Evolutionary conservation across 352 stramenopile genomes (phyloP).

Genomic region (Phytophthora foliorum): DNA sequence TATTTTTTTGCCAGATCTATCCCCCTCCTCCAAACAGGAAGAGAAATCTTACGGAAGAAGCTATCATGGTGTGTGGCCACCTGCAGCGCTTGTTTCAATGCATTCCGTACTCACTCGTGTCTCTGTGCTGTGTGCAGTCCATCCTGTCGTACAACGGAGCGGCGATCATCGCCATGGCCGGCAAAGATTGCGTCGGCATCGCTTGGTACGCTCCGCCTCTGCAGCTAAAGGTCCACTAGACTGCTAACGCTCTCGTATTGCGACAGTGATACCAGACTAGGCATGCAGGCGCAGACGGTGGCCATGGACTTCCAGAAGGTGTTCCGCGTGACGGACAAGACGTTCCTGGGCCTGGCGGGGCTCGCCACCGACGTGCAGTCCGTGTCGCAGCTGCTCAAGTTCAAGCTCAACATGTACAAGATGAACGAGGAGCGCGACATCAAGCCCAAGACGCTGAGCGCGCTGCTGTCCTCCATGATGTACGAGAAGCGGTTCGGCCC

Average conservation of each 20-base stretch:
- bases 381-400: constrained; percentile 95
- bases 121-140: constrained; percentile 45
- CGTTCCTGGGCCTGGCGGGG: constrained; percentile 97
- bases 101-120: background rate
- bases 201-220: constrained; percentile 72
- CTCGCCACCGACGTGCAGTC: constrained; percentile 99
- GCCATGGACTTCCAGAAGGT: constrained; percentile 99
- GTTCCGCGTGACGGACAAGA: constrained; percentile 97
- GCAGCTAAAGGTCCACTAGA: background rate
- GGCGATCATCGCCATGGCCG: constrained; percentile 99
- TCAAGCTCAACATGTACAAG: constrained; percentile 98
- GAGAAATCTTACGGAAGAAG: constrained; percentile 41
- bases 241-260: constrained; percentile 13
- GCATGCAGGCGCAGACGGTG: constrained; percentile 97
- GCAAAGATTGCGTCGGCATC: constrained; percentile 99
- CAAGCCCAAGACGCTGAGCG: constrained; percentile 97
- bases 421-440: constrained; percentile 99
- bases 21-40: constrained; percentile 2
- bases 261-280: constrained; percentile 95
- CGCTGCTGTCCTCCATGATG: constrained; percentile 96
- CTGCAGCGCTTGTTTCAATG: background rate
- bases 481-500: constrained; percentile 99
- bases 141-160: constrained; percentile 98
- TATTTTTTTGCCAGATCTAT: background rate
- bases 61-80: constrained; percentile 43